Evolutionary conservation across 805 yeast genomes (phyloP), one percentile per base, ranked within the genome.

Genomic region (Saturnispora mendoncae): DNA sequence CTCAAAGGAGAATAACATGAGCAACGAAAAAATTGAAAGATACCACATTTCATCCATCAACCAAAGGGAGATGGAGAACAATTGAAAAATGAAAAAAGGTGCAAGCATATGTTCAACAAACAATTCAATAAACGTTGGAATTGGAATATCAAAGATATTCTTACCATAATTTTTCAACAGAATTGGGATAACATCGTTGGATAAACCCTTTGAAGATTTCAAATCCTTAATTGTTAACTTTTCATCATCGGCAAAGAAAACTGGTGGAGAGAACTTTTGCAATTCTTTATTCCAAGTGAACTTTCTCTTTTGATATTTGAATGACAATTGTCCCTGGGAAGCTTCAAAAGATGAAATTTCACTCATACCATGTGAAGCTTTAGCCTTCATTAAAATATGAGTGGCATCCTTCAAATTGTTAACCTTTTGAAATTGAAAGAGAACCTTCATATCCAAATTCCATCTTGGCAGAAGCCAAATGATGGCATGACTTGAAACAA

Each of bases 81-180:
- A 71, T 67, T 92, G 98, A 69, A 92, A 92, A 20, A 92, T 95
- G 54, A 92, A 92, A 61, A 92, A 85, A 10, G 98, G 98, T 12
- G 98, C 97, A 30, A 92, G 88, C 9, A 97, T 97, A 60, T 92
- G 98, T 64, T 92, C 97, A 57, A 85, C 81, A 69, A 92, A 92
- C 54, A 92, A 69, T 61, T 90, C 97, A 43, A 73, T 48, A 53
- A 92, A 90, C 0, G 95, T 76, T 38, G 98, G 98, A 42, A 92
- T 74, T 24, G 98, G 98, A 50, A 92, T 90, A 57, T 92, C 98
- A 57, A 92, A 92, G 50, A 73, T 73, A 66, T 92, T 92, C 50
- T 70, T 69, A 40, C 98, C 98, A 58, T 80, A 92, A 45, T 74
- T 65, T 55, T 87, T 75, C 33, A 53, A 51, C 29, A 66, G 51